Base-by-base conservation (phyloP, 1,284 basidiomycete genomes). In the Exobasidium cylindrosporum region DNA sequence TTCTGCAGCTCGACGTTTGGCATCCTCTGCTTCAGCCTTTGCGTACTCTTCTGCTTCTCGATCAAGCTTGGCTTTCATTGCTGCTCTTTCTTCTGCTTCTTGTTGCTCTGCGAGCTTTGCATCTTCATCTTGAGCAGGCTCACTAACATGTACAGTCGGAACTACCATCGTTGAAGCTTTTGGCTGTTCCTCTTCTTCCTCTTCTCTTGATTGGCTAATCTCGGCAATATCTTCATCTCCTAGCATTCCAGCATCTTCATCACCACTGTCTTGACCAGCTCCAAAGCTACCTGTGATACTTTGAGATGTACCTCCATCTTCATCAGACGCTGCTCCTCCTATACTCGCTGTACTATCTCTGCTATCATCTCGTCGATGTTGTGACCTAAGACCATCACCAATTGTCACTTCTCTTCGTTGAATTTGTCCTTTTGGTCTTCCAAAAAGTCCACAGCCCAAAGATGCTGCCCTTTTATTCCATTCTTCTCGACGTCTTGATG, bases 211-310 rank as follows among this genome's bases (percentile, higher is more conserved):
- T 11, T 52, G 29, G 14, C 65, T 68, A 17, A 73, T 62, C 4
- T 58, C 57, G 23, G 66, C 66, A 31, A 73, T 73, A 13, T 53
- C 71, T 24, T 49, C 58, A 54, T 73, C 71, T 24, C 64, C 63
- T 24, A 73, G 54, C 66, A 73, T 73, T 1, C 71, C 71, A 1
- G 71, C 71, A 64, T 73, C 71, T 24, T 66, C 68, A 50, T 72
- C 69, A 10, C 61, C 50, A 21, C 62, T 64, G 14, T 68, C 68
- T 23, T 54, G 66, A 17, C n/a, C 53, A 2, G 31, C 53, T 13
- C 21, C 26, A 13, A 50, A 28, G 35, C 17, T 40, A 10, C 35
- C 35, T 7, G 35, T 65, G 10, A 65, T 35, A 0, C 60, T 61
- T 2, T 54, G 52, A 1, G 26, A 3, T 4, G 64, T 47, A 24